Evolutionary conservation across 192 early-diverging fungal species (phyloP), one percentile per base, ranked within the genome.

Genomic region (Paraglomus occultum): DNA sequence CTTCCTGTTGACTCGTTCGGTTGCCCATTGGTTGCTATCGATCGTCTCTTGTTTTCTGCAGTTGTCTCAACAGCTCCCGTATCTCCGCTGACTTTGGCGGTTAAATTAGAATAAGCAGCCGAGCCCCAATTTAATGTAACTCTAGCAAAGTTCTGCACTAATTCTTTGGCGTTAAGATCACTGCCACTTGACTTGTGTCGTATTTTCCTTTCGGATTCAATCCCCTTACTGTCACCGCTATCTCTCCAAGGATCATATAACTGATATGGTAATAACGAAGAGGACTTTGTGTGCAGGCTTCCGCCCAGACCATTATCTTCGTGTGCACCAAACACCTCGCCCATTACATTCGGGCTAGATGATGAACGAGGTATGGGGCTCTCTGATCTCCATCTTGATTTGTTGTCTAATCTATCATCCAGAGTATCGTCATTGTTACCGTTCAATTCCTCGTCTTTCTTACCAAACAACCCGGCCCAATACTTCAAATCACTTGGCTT

Each of bases 381-480:
- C 39, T 43, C 43, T 11, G 39, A 22, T 20, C 14, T 48, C 39
- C 69, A 39, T 11, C 42, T 23, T 31, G 57, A 14, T 9, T 49
- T 20, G 4, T 23, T 15, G 10, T 20, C 12, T 9, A 44, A 20
- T 38, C 70, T 15, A 47, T 14, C 58, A 3, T 17, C 39, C 12
- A 14, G 67, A 14, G 46, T 23, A 42, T 8, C 50, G 51, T 71
- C 71, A 10, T 72, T 71, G 7, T 60, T 45, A 42, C 74, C 52
- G 55, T 84, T 83, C 6, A 84, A 70, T 46, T 89, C 87, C 4
- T 89, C 85, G 47, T 84, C 80, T 4, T 75, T 77, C 48, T 82
- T 78, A 45, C 75, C 77, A 79, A 88, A 90, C n/a, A 92, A 64
- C 23, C 77, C 73, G 23, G 88, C 74, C 92, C 92, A 94, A 65